phyloP scores from a whole-genome alignment of 371 early-diverging fungal species.

The Apophysomyces sp. region DNA sequence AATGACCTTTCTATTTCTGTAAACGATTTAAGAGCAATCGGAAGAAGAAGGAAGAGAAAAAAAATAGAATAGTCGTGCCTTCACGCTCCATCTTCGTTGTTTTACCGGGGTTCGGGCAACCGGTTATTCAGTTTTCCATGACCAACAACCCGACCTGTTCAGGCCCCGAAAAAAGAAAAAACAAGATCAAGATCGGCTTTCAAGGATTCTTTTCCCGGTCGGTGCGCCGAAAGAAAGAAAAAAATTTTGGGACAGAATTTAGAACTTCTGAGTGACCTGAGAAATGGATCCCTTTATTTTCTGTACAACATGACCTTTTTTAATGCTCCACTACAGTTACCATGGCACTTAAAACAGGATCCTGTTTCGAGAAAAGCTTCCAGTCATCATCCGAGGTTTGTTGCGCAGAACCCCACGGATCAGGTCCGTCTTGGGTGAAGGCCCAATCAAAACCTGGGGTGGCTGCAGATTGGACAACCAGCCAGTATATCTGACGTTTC shows the following conservation, averaged over 20 bases:
- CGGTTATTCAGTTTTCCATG: background rate
- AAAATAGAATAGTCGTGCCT: background rate
- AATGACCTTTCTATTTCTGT: too few species aligned
- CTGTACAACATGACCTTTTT: background rate
- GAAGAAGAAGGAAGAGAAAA: too few species aligned
- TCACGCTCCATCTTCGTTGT: background rate
- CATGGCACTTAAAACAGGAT: slow-evolving; percentile 12
- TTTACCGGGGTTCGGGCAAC: background rate
- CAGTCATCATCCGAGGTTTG: slow-evolving; percentile 7
- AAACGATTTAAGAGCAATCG: too few species aligned
- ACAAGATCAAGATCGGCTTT: background rate
- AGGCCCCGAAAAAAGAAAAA: background rate
- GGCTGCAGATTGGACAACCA: slow-evolving; percentile 6
- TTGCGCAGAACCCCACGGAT: slow-evolving; percentile 5
- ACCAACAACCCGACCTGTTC: background rate
- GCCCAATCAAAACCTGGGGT: slow-evolving; percentile 11
- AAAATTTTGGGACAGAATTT: background rate
- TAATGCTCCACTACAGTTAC: slow-evolving; percentile 10
- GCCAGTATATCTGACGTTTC: slow-evolving; percentile 18
- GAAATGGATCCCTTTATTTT: background rate
- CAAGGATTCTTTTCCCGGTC: background rate
- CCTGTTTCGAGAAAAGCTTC: slow-evolving; percentile 5
- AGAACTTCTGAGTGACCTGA: background rate
- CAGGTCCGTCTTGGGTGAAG: background rate
- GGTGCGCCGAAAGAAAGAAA: background rate